These are phyloP conservation scores for Boletus semigastroideus DNA, from an alignment of 1,284 basidiomycete genomes.

Conservation along the genomic window DNA sequence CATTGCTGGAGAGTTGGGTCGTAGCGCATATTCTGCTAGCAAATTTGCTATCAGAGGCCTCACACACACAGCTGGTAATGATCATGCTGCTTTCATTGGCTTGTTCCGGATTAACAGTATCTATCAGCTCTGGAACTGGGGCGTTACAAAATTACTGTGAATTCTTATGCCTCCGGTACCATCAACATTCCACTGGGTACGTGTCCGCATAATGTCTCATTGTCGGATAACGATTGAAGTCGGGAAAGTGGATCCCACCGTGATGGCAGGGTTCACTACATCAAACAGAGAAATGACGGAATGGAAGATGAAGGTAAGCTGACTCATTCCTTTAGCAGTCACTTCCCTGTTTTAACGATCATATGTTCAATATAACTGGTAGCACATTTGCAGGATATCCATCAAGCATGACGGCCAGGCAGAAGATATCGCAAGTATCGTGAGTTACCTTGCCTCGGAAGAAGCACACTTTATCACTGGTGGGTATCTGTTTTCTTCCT, in stretches of 20 bases:
- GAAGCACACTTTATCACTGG: constrained; percentile 31
- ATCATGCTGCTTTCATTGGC: no score
- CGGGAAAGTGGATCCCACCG: no score
- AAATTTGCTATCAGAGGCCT: constrained; percentile 35
- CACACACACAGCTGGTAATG: constrained; percentile 24
- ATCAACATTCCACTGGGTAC: constrained; percentile 23
- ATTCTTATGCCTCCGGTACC: constrained; percentile 24
- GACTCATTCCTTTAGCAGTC: not conserved
- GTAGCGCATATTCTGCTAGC: constrained; percentile 24
- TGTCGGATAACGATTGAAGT: constrained; percentile 1
- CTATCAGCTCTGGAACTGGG: constrained; percentile 34
- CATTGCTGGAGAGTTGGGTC: constrained; percentile 19
- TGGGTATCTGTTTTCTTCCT: not conserved
- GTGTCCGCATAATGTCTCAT: no score
- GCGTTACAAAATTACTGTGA: constrained; percentile 26
- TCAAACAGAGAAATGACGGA: constrained; percentile 3
- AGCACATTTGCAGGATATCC: constrained; percentile 3
- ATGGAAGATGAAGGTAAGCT: constrained; percentile 3
- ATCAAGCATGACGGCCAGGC: constrained; percentile 15
- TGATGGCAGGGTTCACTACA: not conserved
- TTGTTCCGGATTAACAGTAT: not conserved
- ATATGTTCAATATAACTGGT: not conserved
- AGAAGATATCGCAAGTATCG: constrained; percentile 27
- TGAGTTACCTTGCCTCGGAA: constrained; percentile 27
- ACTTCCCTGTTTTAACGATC: no score